Conservation (phyloP, 345 rosid genomes). For the Odontarrhena argentea region DNA sequence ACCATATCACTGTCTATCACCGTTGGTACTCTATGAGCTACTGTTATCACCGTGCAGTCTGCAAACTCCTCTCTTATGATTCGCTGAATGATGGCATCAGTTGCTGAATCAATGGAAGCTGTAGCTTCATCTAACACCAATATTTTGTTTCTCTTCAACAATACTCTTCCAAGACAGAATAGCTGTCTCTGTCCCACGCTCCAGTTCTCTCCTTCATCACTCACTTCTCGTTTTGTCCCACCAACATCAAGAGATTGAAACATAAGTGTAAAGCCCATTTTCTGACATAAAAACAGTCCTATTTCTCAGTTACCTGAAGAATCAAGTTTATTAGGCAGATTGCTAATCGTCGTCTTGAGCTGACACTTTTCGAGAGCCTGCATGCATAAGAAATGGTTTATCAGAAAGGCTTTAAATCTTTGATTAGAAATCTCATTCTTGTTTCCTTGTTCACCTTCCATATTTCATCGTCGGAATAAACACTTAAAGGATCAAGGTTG, state of each 20-base stretch:
- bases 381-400: constrained; percentile 30
- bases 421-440: not conserved
- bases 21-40: constrained; percentile 76
- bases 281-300: too few relatives aligned
- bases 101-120: constrained; percentile 70
- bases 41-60: constrained; percentile 67
- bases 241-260: too few relatives aligned
- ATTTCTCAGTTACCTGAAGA: constrained; percentile 47
- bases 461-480: constrained; percentile 68
- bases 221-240: too few relatives aligned
- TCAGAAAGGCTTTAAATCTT: not conserved
- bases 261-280: too few relatives aligned
- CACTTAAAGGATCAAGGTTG: constrained; percentile 82
- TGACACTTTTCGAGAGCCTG: constrained; percentile 79
- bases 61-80: constrained; percentile 66
- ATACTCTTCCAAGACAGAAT: constrained; percentile 76
- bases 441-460: constrained; percentile 62
- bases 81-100: constrained; percentile 70
- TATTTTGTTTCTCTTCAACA: constrained; percentile 62
- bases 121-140: constrained; percentile 75
- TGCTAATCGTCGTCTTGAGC: constrained; percentile 61
- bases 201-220: constrained; percentile 80
- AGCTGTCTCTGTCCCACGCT: constrained; percentile 77
- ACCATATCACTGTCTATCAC: constrained; percentile 81
- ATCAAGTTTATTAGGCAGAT: constrained; percentile 64